These are phyloP conservation scores for Cryptococcus sp. DNA, from an alignment of 1,284 basidiomycete genomes.

Conservation along the genomic window DNA sequence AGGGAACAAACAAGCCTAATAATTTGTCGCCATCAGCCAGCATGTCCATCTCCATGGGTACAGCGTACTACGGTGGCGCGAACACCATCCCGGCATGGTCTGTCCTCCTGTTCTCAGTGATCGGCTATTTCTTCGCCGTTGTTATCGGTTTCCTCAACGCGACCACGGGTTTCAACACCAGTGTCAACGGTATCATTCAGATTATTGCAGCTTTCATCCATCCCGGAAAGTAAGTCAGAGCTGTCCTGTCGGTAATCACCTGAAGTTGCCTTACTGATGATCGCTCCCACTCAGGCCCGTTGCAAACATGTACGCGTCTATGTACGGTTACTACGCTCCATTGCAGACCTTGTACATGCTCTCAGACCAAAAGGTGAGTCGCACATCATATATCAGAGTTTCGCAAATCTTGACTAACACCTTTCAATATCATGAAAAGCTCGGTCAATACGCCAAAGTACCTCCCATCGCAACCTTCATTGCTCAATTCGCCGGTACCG, in stretches of 20 bases:
- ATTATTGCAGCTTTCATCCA: constrained; percentile 65
- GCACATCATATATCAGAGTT: too few species aligned
- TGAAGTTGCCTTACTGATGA: background rate
- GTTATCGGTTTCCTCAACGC: constrained; percentile 57
- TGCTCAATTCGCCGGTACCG: constrained; percentile 58
- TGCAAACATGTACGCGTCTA: constrained; percentile 59
- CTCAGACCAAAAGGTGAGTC: constrained; percentile 48
- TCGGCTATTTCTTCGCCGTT: constrained; percentile 58
- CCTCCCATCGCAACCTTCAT: constrained; percentile 52
- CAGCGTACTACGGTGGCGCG: constrained; percentile 49
- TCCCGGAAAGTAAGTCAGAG: constrained; percentile 55
- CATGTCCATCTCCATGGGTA: constrained; percentile 60
- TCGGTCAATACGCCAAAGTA: constrained; percentile 29
- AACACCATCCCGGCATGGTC: constrained; percentile 62
- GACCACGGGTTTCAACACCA: constrained; percentile 60
- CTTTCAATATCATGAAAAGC: background rate
- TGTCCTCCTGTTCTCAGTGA: constrained; percentile 58
- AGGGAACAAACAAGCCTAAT: background rate
- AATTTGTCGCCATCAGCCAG: constrained; percentile 33
- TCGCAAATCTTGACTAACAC: background rate
- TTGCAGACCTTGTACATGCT: constrained; percentile 63
- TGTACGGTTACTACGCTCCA: constrained; percentile 63
- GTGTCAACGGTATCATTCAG: constrained; percentile 61
- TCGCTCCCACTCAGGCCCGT: constrained; percentile 44
- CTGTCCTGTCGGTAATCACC: background rate